Evolutionary conservation across 2,329 filamentous ascomycete genomes (phyloP), one percentile per base, ranked within the genome.

Genomic region (Alternaria ventricosa): DNA sequence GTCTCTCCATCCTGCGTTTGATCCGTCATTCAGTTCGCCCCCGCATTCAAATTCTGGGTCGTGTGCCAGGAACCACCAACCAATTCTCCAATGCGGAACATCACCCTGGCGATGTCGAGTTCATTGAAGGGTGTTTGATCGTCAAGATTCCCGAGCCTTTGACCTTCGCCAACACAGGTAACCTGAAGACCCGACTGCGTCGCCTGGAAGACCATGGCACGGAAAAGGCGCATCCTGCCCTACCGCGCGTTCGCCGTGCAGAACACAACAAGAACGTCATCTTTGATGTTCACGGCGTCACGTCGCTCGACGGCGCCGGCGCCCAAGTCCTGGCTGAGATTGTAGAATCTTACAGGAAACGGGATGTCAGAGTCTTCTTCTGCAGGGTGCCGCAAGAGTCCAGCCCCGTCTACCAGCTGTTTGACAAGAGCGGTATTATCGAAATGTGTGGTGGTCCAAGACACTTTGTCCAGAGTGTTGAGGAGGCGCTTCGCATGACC

Each of bases 201-300:
- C 85, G 96, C 7, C 85, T 99, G 2, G 96, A 98, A 80, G 87
- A 94, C 22, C 97, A 98, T 75, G 96, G 96, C n/a, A 95, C 93
- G 0, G 90, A 85, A 49, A 85, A 87, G 57, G 93, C 92, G 0
- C 96, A 98, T 73, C 96, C 96, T 0, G 94, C 94, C 0, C 84
- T 97, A 18, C 96, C 96, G 1, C 87, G 92, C 3, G 85, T 97
- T 13, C 87, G 94, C 5, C 84, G 87, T 25, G 87, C 89, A n/a
- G 91, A 95, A 64, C 90, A 92, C 73, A 97, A 97, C 78, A 88
- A 89, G 71, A 97, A 97, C 75, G 86, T 99, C 79, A 94, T 99
- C 66, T 98, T 99, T 74, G 96, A 99, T 77, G 94, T 98, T 8
- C 95, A 98, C 71, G 96, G 96, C n/a, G 96, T 99, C 4, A 97